Evolutionary conservation across 129 eudicot species (phyloP).

Genomic region (Oenanthe sinensis): DNA sequence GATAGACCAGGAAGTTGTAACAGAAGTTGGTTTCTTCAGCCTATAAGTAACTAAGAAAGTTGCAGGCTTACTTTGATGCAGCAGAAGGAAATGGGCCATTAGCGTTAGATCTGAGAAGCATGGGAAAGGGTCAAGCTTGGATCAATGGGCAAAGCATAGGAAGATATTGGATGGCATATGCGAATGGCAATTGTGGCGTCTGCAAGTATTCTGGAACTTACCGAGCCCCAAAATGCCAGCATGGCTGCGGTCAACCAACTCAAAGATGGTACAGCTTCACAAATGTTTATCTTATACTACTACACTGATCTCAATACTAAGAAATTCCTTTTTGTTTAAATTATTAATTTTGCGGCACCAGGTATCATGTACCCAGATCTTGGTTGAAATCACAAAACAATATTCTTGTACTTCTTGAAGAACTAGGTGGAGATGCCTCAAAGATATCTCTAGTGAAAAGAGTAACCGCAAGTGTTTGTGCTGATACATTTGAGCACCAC

Average conservation of each 20-base stretch:
- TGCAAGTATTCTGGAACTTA: slow-evolving; percentile 67
- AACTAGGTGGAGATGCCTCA: slow-evolving; percentile 79
- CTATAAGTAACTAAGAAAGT: background rate
- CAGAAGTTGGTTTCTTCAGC: background rate
- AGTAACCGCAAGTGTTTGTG: slow-evolving; percentile 40
- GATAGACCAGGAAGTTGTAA: background rate
- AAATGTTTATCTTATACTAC: background rate
- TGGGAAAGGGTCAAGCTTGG: slow-evolving; percentile 87
- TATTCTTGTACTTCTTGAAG: slow-evolving; percentile 71
- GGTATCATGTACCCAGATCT: slow-evolving; percentile 95
- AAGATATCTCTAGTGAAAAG: slow-evolving; percentile 65
- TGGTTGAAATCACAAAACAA: slow-evolving; percentile 69
- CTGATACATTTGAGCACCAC: slow-evolving; percentile 57
- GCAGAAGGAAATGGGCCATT: slow-evolving; percentile 64
- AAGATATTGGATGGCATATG: slow-evolving; percentile 62
- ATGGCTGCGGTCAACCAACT: slow-evolving; percentile 78
- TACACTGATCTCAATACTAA: background rate
- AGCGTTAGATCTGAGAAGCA: slow-evolving; percentile 69
- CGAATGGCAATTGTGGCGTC: slow-evolving; percentile 52
- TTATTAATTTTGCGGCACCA: slow-evolving; percentile 12
- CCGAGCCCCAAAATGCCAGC: slow-evolving; percentile 58
- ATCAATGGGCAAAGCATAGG: slow-evolving; percentile 88
- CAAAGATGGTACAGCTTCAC: slow-evolving; percentile 53
- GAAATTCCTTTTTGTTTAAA: background rate
- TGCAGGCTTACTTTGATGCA: slow-evolving; percentile 74